Evolutionary conservation across 306 rosid species (phyloP).

Genomic region (Prunus mira): DNA sequence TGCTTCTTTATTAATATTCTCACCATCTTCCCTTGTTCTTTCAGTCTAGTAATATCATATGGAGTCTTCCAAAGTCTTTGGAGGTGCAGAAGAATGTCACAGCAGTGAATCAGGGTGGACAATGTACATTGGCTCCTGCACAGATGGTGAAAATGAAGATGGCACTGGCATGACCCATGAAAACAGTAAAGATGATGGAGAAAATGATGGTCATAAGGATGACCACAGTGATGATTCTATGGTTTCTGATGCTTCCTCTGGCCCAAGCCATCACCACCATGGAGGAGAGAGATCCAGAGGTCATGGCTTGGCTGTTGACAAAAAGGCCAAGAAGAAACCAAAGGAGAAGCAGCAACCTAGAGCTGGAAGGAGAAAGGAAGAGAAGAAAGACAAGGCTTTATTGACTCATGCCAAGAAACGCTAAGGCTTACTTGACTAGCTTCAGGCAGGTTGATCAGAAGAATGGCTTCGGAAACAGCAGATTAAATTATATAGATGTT

Average conservation of each 20-base stretch:
- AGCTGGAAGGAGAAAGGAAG: neutral
- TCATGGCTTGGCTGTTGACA: neutral
- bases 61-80: constrained; percentile 53
- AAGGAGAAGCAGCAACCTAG: neutral
- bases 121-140: constrained; percentile 78
- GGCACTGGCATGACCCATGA: neutral
- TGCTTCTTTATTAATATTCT: constrained; percentile 7
- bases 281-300: constrained; percentile 4
- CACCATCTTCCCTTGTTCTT: constrained; percentile 1
- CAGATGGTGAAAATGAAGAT: constrained; percentile 28
- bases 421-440: neutral
- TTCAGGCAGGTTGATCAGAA: neutral
- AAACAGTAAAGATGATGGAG: constrained; percentile 12
- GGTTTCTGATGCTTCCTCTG: constrained; percentile 99
- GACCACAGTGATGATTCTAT: constrained; percentile 89
- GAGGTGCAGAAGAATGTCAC: constrained; percentile 76
- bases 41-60: constrained; percentile 24
- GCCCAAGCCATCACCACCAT: constrained; percentile 46
- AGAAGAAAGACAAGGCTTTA: neutral
- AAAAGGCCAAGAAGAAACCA: neutral
- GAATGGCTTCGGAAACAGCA: neutral
- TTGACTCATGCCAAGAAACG: neutral
- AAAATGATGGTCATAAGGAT: constrained; percentile 13
- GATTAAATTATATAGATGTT: neutral
- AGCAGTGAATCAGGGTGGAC: constrained; percentile 99